Conservation (phyloP, 2,329 filamentous ascomycete species). For the Claviceps cyperi region DNA sequence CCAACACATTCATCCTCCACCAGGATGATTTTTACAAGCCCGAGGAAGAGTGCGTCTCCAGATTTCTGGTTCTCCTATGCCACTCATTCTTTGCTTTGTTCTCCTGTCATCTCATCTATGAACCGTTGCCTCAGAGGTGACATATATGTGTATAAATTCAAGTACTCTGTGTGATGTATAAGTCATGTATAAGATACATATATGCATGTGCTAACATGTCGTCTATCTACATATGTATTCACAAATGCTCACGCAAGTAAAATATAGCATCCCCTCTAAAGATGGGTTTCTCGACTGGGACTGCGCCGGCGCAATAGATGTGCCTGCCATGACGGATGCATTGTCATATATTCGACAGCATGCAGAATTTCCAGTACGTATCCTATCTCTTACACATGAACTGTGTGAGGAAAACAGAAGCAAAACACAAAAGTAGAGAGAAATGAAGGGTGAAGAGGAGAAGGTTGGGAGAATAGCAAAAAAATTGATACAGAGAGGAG, state of each 20-base stretch:
- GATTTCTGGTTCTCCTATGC: no score
- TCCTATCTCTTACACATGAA: no score
- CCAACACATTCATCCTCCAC: conserved; percentile 68
- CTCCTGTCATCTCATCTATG: no score
- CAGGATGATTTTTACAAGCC: conserved; percentile 91
- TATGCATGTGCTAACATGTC: not conserved
- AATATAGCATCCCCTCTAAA: conserved; percentile 35
- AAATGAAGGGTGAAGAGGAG: not conserved
- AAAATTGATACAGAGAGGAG: not conserved
- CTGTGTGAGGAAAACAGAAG: not conserved
- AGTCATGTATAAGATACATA: not conserved
- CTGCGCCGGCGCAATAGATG: conserved; percentile 63
- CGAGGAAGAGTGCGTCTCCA: conserved; percentile 47
- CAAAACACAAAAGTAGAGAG: not conserved
- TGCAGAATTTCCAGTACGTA: conserved; percentile 39
- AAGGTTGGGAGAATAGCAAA: not conserved
- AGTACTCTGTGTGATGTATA: not conserved
- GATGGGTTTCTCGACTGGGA: conserved; percentile 77
- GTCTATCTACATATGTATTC: not conserved
- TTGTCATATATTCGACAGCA: conserved; percentile 56
- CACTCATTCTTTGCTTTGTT: no score
- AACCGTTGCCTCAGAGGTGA: no score
- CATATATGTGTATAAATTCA: not conserved
- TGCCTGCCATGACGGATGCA: conserved; percentile 51
- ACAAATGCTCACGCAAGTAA: not conserved